These are phyloP conservation scores for Friedmanniomyces simplex DNA, from an alignment of 495 filamentous ascomycete genomes.

Conservation along the genomic window DNA sequence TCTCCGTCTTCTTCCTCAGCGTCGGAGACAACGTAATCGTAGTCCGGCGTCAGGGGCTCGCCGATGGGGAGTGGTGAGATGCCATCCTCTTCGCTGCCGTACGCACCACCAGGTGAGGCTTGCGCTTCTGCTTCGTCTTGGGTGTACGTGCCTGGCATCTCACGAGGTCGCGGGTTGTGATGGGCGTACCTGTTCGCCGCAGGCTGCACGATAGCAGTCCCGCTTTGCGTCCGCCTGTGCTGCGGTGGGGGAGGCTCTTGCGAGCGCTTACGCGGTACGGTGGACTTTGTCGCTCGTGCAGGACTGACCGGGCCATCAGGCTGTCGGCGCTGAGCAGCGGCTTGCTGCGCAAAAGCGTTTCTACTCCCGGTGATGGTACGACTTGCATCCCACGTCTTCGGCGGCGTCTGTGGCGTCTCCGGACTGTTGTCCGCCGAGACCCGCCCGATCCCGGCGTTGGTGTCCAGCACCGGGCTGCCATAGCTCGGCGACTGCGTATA, in stretches of 20 bases:
- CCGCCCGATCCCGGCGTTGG: conserved; percentile 30
- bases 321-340: background rate
- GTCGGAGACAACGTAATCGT: conserved; percentile 10
- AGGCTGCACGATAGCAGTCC: conserved; percentile 9
- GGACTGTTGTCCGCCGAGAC: conserved; percentile 9
- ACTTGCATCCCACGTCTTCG: background rate
- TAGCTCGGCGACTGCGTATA: conserved; percentile 13
- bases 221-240: conserved; percentile 18
- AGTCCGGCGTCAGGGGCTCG: background rate
- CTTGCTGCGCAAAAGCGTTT: conserved; percentile 19
- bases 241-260: background rate
- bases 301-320: background rate
- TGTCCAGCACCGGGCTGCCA: conserved; percentile 21
- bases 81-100: background rate
- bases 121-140: background rate
- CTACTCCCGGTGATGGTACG: background rate
- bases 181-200: conserved; percentile 18
- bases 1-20: conserved; percentile 30
- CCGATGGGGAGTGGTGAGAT: background rate
- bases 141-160: background rate
- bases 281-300: background rate
- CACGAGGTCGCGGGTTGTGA: background rate
- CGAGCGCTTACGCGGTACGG: background rate
- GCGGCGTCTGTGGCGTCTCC: background rate
- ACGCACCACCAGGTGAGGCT: background rate